Base-by-base conservation (phyloP, 75 land plant species). In the Ceratopteris richardii region DNA sequence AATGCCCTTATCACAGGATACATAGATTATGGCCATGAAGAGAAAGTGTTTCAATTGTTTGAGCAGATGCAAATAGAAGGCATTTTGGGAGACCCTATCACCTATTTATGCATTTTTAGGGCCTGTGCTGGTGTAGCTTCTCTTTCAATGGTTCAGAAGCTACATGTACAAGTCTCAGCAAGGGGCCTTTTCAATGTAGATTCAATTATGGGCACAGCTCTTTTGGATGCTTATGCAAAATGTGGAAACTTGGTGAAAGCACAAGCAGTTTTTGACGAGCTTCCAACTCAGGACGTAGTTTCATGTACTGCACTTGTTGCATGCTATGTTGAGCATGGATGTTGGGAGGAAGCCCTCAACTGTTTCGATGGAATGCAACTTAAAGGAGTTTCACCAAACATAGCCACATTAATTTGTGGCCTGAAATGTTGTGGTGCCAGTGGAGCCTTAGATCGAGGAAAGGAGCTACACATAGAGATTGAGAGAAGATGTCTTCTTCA, bases 341-440 rank as follows among this genome's bases (percentile, higher is more conserved):
- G 29, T 44, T 17, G 56, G 58, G 63, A 64, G 3, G 58, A 44
- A n/a, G 67, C 71, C 37, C 36, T 74, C 12, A 17, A n/a, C 21
- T 59, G 30, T 12, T 54, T 68, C 30, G 9, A 19, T 13, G 16
- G 14, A 14, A 54, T 50, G 70, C 40, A 51, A 39, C 26, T 23
- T 46, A 2, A 46, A 13, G 77, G 72, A 5, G 5, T 54, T 1
- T 1, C n/a, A 10, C 54, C 48, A 0, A 54, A 73, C 44, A 40
- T 74, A 44, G 26, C 60, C 52, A 75, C 85, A 1, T 63, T 74
- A 30, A 61, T 68, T 29, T 77, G 67, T 58, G 40, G 58, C 14
- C 50, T 76, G 61, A 83, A 83, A 64, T 79, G 74, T 14, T 78
- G 86, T 66, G 73, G 66, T 13, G 33, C 68, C 1, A 55, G 44